These are phyloP conservation scores for Botrytis cinerea DNA, from an alignment of 2,329 filamentous ascomycete species.

Conservation along the genomic window DNA sequence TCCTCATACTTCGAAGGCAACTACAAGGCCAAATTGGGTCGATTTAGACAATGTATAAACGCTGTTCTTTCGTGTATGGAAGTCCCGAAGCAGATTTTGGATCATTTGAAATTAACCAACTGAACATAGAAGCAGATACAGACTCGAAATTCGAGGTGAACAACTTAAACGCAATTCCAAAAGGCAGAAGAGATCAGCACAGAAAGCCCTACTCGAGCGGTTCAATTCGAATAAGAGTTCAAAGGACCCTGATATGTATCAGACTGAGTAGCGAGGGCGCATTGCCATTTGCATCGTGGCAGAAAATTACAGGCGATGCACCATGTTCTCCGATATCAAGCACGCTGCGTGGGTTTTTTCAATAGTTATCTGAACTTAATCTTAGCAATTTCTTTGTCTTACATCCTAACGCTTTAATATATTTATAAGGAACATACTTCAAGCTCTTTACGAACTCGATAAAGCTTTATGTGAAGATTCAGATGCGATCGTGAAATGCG, in stretches of 20 bases:
- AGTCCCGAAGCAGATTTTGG: background rate
- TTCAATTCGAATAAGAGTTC: slow-evolving; percentile 2
- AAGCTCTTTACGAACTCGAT: slow-evolving; percentile 7
- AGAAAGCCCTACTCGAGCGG: background rate
- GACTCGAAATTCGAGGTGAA: background rate
- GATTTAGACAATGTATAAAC: background rate
- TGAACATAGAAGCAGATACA: background rate
- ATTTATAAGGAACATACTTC: background rate
- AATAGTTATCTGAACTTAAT: too few species aligned
- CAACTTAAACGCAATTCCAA: background rate
- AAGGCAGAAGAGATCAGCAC: background rate
- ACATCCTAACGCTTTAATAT: background rate
- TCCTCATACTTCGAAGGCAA: background rate
- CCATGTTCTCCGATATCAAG: background rate
- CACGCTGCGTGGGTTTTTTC: too few species aligned
- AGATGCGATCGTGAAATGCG: background rate
- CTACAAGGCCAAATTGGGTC: background rate
- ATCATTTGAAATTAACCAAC: background rate
- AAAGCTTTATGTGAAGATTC: background rate
- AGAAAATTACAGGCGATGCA: background rate
- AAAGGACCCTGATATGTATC: slow-evolving; percentile 1
- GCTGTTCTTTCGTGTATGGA: background rate
- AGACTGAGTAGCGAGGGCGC: slow-evolving; percentile 1
- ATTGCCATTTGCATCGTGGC: background rate
- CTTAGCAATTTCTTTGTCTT: background rate